phyloP scores from a whole-genome alignment of 2,329 filamentous ascomycete species.

The Talaromyces sp. region DNA sequence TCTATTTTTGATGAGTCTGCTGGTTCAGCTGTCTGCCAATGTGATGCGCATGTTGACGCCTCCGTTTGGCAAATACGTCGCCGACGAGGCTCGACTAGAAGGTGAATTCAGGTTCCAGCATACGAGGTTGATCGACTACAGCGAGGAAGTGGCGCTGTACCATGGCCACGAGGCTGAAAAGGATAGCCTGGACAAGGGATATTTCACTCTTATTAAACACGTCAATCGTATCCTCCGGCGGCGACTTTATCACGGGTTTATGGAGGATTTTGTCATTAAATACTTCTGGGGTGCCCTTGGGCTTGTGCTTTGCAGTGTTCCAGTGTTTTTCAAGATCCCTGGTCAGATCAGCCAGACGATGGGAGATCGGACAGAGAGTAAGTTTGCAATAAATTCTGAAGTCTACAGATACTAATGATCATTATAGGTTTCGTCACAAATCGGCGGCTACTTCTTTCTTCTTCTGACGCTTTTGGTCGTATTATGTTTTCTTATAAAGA shows the following conservation, averaged over 20 bases:
- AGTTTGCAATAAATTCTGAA: conserved; percentile 18
- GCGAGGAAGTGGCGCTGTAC: conserved; percentile 91
- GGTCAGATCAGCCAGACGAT: conserved; percentile 54
- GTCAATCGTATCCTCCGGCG: conserved; percentile 90
- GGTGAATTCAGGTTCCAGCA: conserved; percentile 97
- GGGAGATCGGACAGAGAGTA: conserved; percentile 56
- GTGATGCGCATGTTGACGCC: conserved; percentile 93
- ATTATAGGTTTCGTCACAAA: conserved; percentile 82
- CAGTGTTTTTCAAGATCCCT: conserved; percentile 91
- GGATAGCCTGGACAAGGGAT: conserved; percentile 93
- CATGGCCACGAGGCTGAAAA: conserved; percentile 91
- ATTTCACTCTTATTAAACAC: conserved; percentile 98
- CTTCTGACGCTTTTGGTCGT: conserved; percentile 90
- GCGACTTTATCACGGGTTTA: conserved; percentile 94
- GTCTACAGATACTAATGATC: conserved; percentile 4
- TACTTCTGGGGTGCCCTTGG: conserved; percentile 98
- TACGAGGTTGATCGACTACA: conserved; percentile 89
- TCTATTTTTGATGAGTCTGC: conserved; percentile 87
- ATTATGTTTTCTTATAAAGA: conserved; percentile 99
- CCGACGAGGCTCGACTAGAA: conserved; percentile 89
- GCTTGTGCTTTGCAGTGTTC: conserved; percentile 84
- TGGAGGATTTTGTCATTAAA: conserved; percentile 99
- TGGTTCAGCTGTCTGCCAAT: conserved; percentile 88
- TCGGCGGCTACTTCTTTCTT: conserved; percentile 81
- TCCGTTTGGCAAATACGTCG: conserved; percentile 95